Percentiles rank a stretch among this genome's conserved stretches.
These are phyloP conservation scores for Tricholoma bakamatsutake DNA, from an alignment of 768 basidiomycete species.

Conservation along the genomic window DNA sequence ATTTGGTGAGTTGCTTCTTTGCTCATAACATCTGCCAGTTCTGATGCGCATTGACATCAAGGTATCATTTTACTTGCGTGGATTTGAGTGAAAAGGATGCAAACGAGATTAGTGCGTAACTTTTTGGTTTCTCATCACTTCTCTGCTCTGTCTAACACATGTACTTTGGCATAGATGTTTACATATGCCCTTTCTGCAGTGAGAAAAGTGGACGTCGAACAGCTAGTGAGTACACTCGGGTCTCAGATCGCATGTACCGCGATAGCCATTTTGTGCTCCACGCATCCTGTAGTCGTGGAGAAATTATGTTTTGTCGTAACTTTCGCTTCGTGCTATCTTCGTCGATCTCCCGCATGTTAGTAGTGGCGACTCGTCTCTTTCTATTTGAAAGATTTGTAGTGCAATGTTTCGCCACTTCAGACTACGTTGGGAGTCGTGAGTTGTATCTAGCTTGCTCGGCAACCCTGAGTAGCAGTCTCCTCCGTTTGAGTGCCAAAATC, in stretches of 20 bases:
- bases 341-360: slow-evolving; percentile 13
- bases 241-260: slow-evolving; percentile 24
- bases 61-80: slow-evolving; percentile 82
- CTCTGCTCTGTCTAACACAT: slow-evolving; percentile 1
- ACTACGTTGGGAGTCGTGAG: slow-evolving; percentile 15
- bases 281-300: slow-evolving; percentile 29
- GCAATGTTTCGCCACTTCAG: slow-evolving; percentile 14
- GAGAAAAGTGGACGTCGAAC: slow-evolving; percentile 56
- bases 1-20: slow-evolving; percentile 46
- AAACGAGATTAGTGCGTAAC: slow-evolving; percentile 65
- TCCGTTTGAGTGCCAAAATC: slow-evolving; percentile 15
- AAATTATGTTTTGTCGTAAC: slow-evolving; percentile 27
- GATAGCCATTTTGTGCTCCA: slow-evolving; percentile 22
- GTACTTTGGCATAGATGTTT: slow-evolving; percentile 43
- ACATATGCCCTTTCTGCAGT: slow-evolving; percentile 48
- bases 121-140: neutral
- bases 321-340: slow-evolving; percentile 16
- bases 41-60: slow-evolving; percentile 20
- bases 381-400: slow-evolving; percentile 15
- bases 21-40: slow-evolving; percentile 3
- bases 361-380: slow-evolving; percentile 13
- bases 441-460: slow-evolving; percentile 15
- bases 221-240: slow-evolving; percentile 67
- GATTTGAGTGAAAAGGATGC: slow-evolving; percentile 56
- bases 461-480: slow-evolving; percentile 20